phyloP scores from a whole-genome alignment of 129 eudicot species.

The Solidago caesia region DNA sequence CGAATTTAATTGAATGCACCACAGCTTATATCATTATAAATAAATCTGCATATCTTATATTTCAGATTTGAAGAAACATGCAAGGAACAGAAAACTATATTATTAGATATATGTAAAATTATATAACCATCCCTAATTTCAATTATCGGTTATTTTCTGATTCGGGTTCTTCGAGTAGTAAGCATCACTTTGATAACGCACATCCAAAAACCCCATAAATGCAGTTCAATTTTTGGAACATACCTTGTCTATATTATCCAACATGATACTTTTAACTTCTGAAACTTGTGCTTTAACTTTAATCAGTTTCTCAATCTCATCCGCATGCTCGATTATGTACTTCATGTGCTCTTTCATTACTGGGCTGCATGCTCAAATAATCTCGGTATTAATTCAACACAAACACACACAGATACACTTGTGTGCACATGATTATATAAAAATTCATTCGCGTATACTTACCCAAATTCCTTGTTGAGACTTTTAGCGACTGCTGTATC shows the following conservation, averaged over 20 bases:
- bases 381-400: constrained; percentile 9
- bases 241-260: constrained; percentile 91
- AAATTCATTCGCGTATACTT: constrained; percentile 3
- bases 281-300: constrained; percentile 97
- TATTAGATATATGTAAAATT: background rate
- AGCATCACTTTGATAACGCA: constrained; percentile 1
- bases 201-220: background rate
- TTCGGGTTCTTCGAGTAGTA: background rate
- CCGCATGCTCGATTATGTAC: constrained; percentile 87
- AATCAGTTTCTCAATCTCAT: constrained; percentile 84
- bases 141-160: background rate
- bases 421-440: background rate
- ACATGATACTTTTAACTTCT: constrained; percentile 86
- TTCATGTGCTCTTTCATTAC: constrained; percentile 92
- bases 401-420: background rate
- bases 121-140: background rate
- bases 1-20: background rate
- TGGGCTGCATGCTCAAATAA: constrained; percentile 47
- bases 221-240: constrained; percentile 11
- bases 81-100: constrained; percentile 1
- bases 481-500: constrained; percentile 87
- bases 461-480: constrained; percentile 89
- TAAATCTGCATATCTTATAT: background rate
- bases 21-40: background rate
- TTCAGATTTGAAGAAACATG: background rate